Evolutionary conservation across 192 early-diverging fungal species (phyloP).

Genomic region (Coemansia sp.): DNA sequence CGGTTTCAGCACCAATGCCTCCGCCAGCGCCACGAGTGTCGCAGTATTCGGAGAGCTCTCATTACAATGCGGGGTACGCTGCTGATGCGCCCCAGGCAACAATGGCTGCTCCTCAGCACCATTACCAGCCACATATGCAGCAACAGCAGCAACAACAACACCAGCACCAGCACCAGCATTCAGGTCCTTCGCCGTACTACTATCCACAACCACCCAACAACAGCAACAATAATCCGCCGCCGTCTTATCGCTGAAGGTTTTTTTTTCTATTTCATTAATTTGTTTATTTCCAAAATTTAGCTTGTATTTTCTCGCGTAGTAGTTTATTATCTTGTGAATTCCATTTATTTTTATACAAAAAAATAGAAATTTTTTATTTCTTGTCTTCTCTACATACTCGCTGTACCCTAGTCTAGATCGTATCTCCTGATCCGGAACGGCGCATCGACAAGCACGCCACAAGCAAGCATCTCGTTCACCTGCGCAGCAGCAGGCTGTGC

Average conservation of each 20-base stretch:
- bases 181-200: slow-evolving; percentile 12
- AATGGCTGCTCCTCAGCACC: not conserved
- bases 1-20: not conserved
- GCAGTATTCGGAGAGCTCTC: not conserved
- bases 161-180: slow-evolving; percentile 11
- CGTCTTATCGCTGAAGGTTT: slow-evolving; percentile 5
- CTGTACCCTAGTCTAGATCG: not conserved
- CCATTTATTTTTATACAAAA: not conserved
- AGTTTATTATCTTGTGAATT: slow-evolving; percentile 1
- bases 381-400: too few species aligned
- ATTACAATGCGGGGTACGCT: not conserved
- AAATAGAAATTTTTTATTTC: too few species aligned
- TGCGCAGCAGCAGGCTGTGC: not conserved
- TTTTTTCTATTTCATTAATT: not conserved
- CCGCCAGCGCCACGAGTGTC: not conserved
- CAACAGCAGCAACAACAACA: slow-evolving; percentile 22
- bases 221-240: not conserved
- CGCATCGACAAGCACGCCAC: slow-evolving; percentile 33
- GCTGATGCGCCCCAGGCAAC: not conserved
- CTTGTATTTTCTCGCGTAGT: too few species aligned
- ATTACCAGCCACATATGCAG: not conserved
- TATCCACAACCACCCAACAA: slow-evolving; percentile 12
- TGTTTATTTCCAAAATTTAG: not conserved
- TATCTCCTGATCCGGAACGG: slow-evolving; percentile 40
- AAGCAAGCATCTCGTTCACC: slow-evolving; percentile 22